Percentiles rank a stretch among this genome's conserved stretches.
Evolutionary conservation across 2,329 filamentous ascomycete species (phyloP).

Genomic region (Penicillium palitans): DNA sequence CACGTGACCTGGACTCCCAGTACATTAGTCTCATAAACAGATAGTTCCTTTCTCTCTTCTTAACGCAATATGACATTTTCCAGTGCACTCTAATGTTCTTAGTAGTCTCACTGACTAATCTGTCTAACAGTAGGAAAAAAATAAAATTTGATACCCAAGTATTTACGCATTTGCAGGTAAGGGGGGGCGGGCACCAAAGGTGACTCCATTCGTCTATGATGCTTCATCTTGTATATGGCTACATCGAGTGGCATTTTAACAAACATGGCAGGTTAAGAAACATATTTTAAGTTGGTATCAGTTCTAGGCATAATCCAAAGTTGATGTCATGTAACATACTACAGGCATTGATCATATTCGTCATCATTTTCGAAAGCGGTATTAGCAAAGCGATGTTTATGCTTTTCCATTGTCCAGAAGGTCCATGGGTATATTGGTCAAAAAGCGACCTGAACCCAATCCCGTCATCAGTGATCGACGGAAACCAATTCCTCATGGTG

Average conservation of each 20-base stretch:
- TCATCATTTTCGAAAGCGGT: neutral
- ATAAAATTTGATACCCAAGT: too few species aligned
- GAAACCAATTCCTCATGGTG: constrained; percentile 8
- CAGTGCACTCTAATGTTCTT: too few species aligned
- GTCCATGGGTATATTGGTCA: neutral
- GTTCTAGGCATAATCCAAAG: neutral
- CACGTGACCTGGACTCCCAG: too few species aligned
- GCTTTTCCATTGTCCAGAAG: neutral
- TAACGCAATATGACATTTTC: too few species aligned
- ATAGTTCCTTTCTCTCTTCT: too few species aligned
- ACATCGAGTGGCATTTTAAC: neutral
- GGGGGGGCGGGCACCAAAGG: too few species aligned
- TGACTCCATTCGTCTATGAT: too few species aligned
- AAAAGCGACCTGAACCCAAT: neutral
- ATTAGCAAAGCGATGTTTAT: neutral
- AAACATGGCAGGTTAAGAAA: neutral
- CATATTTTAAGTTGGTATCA: neutral
- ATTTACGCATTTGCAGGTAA: too few species aligned
- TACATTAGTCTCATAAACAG: too few species aligned
- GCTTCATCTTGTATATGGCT: neutral
- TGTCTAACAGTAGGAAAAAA: too few species aligned
- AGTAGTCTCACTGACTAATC: too few species aligned
- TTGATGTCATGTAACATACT: neutral
- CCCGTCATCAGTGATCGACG: neutral
- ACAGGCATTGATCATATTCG: neutral